A percentile compares a stretch with the other conserved stretches of the same genome.
Evolutionary conservation across 176 grass and related monocot species (phyloP).

Genomic region (Puya raimondii): DNA sequence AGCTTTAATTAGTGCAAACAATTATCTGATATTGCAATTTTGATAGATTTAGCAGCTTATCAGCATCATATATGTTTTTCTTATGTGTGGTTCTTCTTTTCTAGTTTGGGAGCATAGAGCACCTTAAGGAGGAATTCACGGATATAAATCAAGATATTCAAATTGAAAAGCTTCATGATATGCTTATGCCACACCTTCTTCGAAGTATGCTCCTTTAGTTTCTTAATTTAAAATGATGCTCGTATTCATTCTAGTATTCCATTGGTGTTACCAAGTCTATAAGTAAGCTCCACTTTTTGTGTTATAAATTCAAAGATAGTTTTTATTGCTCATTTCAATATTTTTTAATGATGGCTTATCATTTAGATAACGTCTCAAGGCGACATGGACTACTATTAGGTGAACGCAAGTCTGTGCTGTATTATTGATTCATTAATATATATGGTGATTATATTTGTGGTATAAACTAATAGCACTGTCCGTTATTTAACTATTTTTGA

Average conservation of each 20-base stretch:
- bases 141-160: slow-evolving; percentile 98
- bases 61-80: neutral
- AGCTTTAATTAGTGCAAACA: neutral
- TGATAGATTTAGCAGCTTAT: neutral
- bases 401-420: too few species aligned
- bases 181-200: slow-evolving; percentile 96
- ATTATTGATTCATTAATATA: neutral
- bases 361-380: too few species aligned
- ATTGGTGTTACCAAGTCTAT: neutral
- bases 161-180: slow-evolving; percentile 87
- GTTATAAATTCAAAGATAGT: too few species aligned
- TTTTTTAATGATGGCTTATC: too few species aligned
- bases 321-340: too few species aligned
- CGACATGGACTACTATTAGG: too few species aligned
- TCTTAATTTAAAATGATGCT: neutral
- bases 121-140: slow-evolving; percentile 93
- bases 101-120: slow-evolving; percentile 95
- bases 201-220: slow-evolving; percentile 57
- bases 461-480: neutral
- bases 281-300: neutral
- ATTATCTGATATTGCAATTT: neutral
- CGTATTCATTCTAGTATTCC: neutral
- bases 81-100: slow-evolving; percentile 19
- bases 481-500: neutral
- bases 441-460: neutral